Base-by-base conservation (phyloP, 2,329 filamentous ascomycete genomes). In the Colletotrichum lentis region DNA sequence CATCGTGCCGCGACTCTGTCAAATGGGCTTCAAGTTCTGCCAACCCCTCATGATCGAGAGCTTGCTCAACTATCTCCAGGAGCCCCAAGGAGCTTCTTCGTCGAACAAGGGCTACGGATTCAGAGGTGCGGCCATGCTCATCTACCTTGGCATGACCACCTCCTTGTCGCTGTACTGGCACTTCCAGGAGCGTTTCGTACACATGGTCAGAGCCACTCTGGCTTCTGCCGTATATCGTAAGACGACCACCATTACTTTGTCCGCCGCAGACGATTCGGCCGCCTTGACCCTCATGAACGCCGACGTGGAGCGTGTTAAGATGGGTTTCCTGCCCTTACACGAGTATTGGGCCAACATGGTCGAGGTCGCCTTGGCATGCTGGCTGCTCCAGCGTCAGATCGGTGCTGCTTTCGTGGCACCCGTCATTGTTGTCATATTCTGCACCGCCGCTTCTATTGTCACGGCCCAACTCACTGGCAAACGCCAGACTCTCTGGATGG, bases 261-360 rank as follows among this genome's bases (percentile, higher is more conserved):
- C 75, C 0, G 72, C 74, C 0, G 73, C 77, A 3, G 77, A 80
- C 41, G 77, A 81, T n/a, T 76, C 78, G 3, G 78, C 80, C 0
- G 77, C 81, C 0, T 69, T 85, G 50, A 84, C 83, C 0, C 74
- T 84, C 3, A 85, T 85, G 82, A 82, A 77, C 63, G 78, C 80
- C 3, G 83, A 85, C 55, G 75, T 84, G 11, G 82, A 84, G 64
- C 76, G 79, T 5, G 78, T 84, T 3, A 72, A 76, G 2, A 52
- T 71, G 0, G 82, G 79, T 0, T 73, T 77, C 4, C 63, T 71
- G 3, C 70, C 63, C 1, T 63, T 82, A 39, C 83, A 84, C 54
- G 78, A 82, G 31, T 65, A 79, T 5, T 83, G 81, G 81, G 79
- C 76, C 0, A 78, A 73, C 46, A 59, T 76, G 0, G 67, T 84